A percentile compares a stretch with the other conserved stretches of the same genome.
Conservation (phyloP, 257 asterid species). For the Ophiorrhiza pumila region DNA sequence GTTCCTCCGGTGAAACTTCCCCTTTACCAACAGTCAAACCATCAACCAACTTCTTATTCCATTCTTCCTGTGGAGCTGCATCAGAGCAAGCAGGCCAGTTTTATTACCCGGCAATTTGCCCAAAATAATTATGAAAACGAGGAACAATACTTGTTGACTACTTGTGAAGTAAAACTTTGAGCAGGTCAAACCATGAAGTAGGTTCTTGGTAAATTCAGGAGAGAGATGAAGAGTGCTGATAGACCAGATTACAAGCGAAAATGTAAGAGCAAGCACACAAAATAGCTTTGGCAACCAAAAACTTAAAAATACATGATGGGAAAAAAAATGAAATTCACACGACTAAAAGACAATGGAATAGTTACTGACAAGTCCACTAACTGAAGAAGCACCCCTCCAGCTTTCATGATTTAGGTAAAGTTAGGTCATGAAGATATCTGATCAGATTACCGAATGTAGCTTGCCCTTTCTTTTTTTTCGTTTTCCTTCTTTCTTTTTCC, state of each 20-base stretch:
- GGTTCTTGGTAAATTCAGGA: background rate
- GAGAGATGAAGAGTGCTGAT: background rate
- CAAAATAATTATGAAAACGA: background rate
- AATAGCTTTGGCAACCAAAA: background rate
- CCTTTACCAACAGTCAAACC: constrained; percentile 79
- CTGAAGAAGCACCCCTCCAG: background rate
- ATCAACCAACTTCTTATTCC: constrained; percentile 71
- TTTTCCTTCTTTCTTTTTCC: background rate
- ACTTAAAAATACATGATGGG: background rate
- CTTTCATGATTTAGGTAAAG: background rate
- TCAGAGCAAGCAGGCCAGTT: constrained; percentile 11
- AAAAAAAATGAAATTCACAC: background rate
- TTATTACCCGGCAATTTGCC: background rate
- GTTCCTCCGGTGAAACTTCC: constrained; percentile 60
- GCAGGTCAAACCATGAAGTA: background rate
- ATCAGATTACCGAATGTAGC: background rate
- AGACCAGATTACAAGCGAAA: background rate
- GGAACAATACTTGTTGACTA: background rate
- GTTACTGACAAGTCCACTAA: background rate
- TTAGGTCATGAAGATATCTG: background rate
- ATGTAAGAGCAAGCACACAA: background rate
- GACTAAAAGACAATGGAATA: background rate
- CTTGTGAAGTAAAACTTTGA: background rate
- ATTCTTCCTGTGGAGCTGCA: constrained; percentile 78
- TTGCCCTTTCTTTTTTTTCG: background rate